phyloP scores from a whole-genome alignment of 257 asterid species.

The Mitragyna speciosa region DNA sequence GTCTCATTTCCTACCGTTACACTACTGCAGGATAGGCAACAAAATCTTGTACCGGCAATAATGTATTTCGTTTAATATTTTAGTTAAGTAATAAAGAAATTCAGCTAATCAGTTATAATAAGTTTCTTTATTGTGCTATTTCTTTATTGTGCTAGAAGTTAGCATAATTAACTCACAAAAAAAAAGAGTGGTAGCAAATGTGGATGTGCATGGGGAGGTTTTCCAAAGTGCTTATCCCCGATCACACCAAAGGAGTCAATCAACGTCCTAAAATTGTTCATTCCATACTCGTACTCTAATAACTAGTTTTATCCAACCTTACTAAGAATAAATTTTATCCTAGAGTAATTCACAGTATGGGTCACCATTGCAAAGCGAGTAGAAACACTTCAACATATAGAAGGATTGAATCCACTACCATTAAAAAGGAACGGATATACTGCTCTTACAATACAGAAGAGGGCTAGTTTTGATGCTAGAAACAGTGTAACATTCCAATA shows the following conservation, averaged over 20 bases:
- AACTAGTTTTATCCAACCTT: background rate
- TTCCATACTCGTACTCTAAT: background rate
- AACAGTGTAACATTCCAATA: background rate
- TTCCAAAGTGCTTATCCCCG: background rate
- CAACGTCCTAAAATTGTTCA: background rate
- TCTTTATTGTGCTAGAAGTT: background rate
- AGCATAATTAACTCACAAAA: background rate
- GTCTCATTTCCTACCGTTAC: background rate
- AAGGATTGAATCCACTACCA: background rate
- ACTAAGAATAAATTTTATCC: background rate
- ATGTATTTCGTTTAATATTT: background rate
- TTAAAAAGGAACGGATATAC: background rate
- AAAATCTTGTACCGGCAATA: background rate
- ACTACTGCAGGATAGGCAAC: constrained; percentile 46
- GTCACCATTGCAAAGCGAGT: background rate
- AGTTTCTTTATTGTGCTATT: background rate
- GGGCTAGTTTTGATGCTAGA: background rate
- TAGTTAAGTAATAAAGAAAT: background rate
- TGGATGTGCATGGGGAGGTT: background rate
- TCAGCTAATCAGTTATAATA: background rate
- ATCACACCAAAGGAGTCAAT: background rate
- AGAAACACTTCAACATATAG: background rate
- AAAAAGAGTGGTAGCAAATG: background rate
- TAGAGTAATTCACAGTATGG: background rate
- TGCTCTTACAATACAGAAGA: background rate